A percentile compares a stretch with the other conserved stretches of the same genome.
Evolutionary conservation across 2,329 filamentous ascomycete species (phyloP).

Genomic region (Xylaria hypoxylon): DNA sequence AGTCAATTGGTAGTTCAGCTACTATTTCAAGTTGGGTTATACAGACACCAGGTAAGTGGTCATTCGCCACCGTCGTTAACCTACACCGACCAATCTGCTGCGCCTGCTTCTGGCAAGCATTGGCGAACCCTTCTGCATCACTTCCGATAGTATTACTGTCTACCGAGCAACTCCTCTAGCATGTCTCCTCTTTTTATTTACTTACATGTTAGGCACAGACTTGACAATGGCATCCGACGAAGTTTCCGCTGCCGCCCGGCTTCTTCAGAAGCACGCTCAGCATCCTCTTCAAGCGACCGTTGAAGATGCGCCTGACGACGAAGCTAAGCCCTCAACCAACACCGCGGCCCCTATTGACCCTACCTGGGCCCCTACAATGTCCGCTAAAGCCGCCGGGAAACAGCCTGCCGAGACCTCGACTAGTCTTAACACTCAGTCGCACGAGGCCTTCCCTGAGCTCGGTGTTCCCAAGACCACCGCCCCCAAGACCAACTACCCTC

Average conservation of each 20-base stretch:
- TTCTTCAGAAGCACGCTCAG: constrained; percentile 71
- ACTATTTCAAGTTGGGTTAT: constrained; percentile 31
- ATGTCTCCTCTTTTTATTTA: not conserved
- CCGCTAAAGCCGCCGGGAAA: constrained; percentile 75
- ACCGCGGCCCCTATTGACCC: constrained; percentile 57
- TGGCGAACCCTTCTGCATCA: not conserved
- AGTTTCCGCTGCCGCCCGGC: constrained; percentile 69
- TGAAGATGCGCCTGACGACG: constrained; percentile 85
- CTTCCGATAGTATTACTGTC: not conserved
- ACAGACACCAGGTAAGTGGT: constrained; percentile 39
- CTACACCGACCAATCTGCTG: constrained; percentile 19
- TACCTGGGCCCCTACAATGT: constrained; percentile 62
- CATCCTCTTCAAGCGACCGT: constrained; percentile 71
- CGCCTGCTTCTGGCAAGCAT: not conserved
- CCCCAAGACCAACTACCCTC: constrained; percentile 69
- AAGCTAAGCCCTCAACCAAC: constrained; percentile 70
- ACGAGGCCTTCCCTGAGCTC: constrained; percentile 94
- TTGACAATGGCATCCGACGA: constrained; percentile 61
- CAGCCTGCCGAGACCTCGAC: constrained; percentile 67
- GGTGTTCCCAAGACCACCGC: constrained; percentile 75
- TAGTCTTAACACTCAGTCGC: constrained; percentile 82
- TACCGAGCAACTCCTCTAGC: not conserved
- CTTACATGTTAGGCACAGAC: constrained; percentile 20
- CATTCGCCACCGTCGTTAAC: not conserved
- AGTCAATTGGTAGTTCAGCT: constrained; percentile 38